Percentiles rank a stretch among this genome's conserved stretches.
phyloP scores from a whole-genome alignment of 371 early-diverging fungal species.

The Haplosporangium sp. region DNA sequence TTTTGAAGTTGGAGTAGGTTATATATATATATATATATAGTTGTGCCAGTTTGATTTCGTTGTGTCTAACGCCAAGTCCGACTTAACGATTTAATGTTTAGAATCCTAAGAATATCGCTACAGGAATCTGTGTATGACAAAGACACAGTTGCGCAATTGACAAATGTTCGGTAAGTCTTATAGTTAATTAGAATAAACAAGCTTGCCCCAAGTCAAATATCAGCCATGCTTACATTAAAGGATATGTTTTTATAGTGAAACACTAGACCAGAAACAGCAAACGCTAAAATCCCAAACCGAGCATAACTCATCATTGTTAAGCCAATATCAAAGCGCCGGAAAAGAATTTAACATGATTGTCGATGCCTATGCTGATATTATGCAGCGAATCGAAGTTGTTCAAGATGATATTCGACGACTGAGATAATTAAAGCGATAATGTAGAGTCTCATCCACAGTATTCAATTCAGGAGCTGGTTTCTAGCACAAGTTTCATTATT shows the following conservation, averaged over 20 bases:
- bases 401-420: conserved; percentile 41
- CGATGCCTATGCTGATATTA: conserved; percentile 32
- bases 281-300: conserved; percentile 10
- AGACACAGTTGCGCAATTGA: conserved; percentile 10
- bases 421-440: conserved; percentile 1
- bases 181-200: not conserved
- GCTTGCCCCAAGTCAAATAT: not conserved
- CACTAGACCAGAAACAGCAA: conserved; percentile 8
- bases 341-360: conserved; percentile 45
- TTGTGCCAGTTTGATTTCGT: not conserved
- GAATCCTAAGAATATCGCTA: conserved; percentile 15
- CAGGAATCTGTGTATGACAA: conserved; percentile 23
- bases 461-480: too few relatives aligned
- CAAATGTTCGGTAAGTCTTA: conserved; percentile 19
- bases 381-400: conserved; percentile 36
- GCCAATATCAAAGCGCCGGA: conserved; percentile 33
- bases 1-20: conserved; percentile 35
- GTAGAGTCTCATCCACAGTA: too few relatives aligned
- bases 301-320: conserved; percentile 27
- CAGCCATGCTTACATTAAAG: not conserved
- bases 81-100: not conserved
- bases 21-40: not conserved
- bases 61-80: not conserved
- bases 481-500: too few relatives aligned
- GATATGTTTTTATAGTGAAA: conserved; percentile 12